Evolutionary conservation across 2,329 filamentous ascomycete species (phyloP).

Genomic region (Diaporthe helianthi): DNA sequence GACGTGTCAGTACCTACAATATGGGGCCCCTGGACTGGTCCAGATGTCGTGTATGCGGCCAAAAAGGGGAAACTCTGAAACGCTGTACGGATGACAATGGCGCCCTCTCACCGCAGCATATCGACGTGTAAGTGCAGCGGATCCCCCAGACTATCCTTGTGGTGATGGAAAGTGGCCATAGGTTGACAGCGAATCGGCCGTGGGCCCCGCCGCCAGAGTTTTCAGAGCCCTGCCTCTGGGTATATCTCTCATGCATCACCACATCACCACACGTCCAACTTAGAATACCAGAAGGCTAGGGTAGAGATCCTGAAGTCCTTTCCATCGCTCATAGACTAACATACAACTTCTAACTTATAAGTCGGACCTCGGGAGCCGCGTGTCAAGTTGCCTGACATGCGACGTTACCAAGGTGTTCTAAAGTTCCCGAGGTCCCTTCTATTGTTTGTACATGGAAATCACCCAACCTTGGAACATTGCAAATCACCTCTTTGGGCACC

Average conservation of each 20-base stretch:
- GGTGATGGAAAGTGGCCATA: slow-evolving; percentile 11
- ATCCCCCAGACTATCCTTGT: slow-evolving; percentile 19
- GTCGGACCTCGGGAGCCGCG: not conserved
- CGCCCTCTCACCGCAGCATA: slow-evolving; percentile 13
- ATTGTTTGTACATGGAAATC: not conserved
- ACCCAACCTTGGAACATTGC: no score
- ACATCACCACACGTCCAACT: not conserved
- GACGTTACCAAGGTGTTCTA: no score
- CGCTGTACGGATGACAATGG: not conserved
- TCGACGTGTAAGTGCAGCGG: slow-evolving; percentile 25
- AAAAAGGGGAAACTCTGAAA: slow-evolving; percentile 23
- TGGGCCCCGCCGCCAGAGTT: slow-evolving; percentile 20
- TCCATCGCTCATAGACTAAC: not conserved
- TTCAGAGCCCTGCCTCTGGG: not conserved
- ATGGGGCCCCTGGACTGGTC: slow-evolving; percentile 7
- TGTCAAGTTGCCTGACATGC: not conserved
- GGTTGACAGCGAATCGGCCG: slow-evolving; percentile 19
- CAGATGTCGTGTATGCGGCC: slow-evolving; percentile 17
- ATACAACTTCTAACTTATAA: slow-evolving; percentile 8
- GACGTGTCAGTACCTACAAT: slow-evolving; percentile 21
- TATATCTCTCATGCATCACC: not conserved
- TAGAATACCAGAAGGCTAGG: not conserved
- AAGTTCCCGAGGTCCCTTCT: no score
- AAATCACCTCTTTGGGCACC: no score
- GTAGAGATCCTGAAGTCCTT: no score